Evolutionary conservation across 495 filamentous ascomycete species (phyloP).

Genomic region (Xylaria scruposa): DNA sequence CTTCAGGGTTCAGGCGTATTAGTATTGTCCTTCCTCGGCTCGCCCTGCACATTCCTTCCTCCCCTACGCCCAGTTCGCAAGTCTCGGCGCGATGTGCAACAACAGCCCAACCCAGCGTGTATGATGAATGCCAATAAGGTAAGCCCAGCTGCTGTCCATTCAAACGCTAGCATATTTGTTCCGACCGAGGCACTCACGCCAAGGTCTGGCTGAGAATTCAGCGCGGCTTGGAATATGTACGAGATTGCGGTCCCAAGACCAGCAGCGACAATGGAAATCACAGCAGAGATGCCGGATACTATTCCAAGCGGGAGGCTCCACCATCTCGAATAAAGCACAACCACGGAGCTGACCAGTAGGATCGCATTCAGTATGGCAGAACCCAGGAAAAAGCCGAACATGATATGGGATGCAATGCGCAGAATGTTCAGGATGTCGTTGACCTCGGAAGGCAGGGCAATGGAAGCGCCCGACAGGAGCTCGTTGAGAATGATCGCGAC

Average conservation of each 20-base stretch:
- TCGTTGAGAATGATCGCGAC: constrained; percentile 78
- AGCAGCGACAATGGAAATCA: constrained; percentile 71
- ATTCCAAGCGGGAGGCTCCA: constrained; percentile 57
- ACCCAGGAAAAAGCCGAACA: constrained; percentile 88
- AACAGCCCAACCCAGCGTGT: constrained; percentile 77
- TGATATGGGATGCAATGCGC: constrained; percentile 79
- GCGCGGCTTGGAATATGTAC: constrained; percentile 74
- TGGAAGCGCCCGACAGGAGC: constrained; percentile 80
- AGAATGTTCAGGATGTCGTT: constrained; percentile 75
- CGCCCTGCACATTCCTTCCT: constrained; percentile 25
- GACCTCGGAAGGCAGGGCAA: constrained; percentile 78
- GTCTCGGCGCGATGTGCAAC: constrained; percentile 67
- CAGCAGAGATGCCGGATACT: constrained; percentile 68
- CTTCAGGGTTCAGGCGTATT: background rate
- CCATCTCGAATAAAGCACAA: constrained; percentile 54
- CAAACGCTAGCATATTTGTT: constrained; percentile 79
- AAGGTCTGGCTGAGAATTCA: constrained; percentile 66
- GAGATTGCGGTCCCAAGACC: constrained; percentile 83
- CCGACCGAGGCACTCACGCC: constrained; percentile 80
- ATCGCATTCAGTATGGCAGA: constrained; percentile 70
- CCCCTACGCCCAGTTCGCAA: constrained; percentile 60
- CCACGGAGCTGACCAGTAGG: constrained; percentile 51
- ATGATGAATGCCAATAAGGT: constrained; percentile 71
- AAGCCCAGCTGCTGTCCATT: constrained; percentile 81
- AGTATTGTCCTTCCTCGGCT: background rate